Evolutionary conservation across 441 rosid species (phyloP).

Genomic region (Gossypium trilobum): DNA sequence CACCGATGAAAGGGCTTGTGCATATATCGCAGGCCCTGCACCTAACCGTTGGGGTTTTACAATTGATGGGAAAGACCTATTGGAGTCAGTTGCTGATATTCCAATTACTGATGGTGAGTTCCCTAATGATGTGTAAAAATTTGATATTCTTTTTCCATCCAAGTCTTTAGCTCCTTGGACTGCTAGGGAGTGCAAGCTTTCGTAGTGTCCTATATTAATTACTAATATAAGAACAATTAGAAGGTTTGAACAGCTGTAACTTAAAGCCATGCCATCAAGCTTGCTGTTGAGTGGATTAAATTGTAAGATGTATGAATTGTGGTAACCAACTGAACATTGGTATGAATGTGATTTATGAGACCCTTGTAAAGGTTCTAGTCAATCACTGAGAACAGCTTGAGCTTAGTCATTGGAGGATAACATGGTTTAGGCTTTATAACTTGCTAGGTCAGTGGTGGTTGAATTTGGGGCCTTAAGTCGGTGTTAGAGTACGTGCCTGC

Average conservation of each 20-base stretch:
- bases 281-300: conserved; percentile 1
- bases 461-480: not conserved
- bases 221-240: not conserved
- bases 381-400: not conserved
- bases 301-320: not conserved
- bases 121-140: not conserved
- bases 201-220: not conserved
- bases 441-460: conserved; percentile 1
- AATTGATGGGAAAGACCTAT: conserved; percentile 77
- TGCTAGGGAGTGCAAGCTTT: not conserved
- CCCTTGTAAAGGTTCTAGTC: not conserved
- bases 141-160: conserved; percentile 3
- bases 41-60: conserved; percentile 98
- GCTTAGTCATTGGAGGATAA: conserved; percentile 3
- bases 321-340: not conserved
- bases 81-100: conserved; percentile 46
- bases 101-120: conserved; percentile 48
- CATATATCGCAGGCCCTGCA: conserved; percentile 98
- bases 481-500: not conserved
- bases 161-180: conserved; percentile 2
- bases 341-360: not conserved
- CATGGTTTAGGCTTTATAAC: conserved; percentile 8
- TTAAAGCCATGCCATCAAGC: conserved; percentile 1
- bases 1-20: conserved; percentile 99
- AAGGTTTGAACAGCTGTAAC: not conserved